A percentile compares a stretch with the other conserved stretches of the same genome.
phyloP scores from a whole-genome alignment of 2,329 filamentous ascomycete genomes.

The Chrysoporthe puriensis region DNA sequence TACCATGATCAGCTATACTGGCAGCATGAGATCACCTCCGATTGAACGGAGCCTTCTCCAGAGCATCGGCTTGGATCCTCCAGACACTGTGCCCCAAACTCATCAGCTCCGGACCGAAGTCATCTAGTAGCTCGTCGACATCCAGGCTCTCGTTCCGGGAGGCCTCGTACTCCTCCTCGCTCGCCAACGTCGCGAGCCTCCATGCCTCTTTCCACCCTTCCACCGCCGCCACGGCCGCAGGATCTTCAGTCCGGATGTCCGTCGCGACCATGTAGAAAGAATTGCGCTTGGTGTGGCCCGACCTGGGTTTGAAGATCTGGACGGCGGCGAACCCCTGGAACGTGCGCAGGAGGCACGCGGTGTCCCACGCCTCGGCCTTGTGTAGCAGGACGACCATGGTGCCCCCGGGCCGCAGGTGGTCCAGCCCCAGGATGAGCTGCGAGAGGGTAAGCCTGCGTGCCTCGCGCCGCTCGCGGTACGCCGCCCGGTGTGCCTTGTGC shows the following conservation, averaged over 20 bases:
- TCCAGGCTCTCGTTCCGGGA: constrained; percentile 14
- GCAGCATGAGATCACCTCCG: neutral
- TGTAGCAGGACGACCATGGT: constrained; percentile 57
- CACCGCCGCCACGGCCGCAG: constrained; percentile 42
- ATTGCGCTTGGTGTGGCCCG: constrained; percentile 45
- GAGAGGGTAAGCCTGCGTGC: constrained; percentile 40
- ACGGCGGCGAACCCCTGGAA: constrained; percentile 49
- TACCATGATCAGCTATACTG: too few relatives aligned
- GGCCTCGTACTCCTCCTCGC: constrained; percentile 32
- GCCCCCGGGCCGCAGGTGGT: constrained; percentile 49
- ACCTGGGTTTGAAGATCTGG: constrained; percentile 48
- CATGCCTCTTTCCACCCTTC: constrained; percentile 46
- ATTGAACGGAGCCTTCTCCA: constrained; percentile 27
- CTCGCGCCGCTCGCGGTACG: constrained; percentile 42
- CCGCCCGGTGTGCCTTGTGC: constrained; percentile 35
- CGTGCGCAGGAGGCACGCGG: constrained; percentile 40
- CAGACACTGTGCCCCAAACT: constrained; percentile 39
- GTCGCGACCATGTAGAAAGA: constrained; percentile 59
- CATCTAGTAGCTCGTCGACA: constrained; percentile 36
- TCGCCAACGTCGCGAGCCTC: constrained; percentile 44
- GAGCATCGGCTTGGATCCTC: constrained; percentile 40
- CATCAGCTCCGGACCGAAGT: constrained; percentile 42
- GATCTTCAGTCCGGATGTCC: constrained; percentile 40
- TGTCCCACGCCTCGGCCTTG: constrained; percentile 47
- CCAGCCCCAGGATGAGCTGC: constrained; percentile 51